Conservation (phyloP, 1,284 basidiomycete species). For the Ganoderma multipileum region DNA sequence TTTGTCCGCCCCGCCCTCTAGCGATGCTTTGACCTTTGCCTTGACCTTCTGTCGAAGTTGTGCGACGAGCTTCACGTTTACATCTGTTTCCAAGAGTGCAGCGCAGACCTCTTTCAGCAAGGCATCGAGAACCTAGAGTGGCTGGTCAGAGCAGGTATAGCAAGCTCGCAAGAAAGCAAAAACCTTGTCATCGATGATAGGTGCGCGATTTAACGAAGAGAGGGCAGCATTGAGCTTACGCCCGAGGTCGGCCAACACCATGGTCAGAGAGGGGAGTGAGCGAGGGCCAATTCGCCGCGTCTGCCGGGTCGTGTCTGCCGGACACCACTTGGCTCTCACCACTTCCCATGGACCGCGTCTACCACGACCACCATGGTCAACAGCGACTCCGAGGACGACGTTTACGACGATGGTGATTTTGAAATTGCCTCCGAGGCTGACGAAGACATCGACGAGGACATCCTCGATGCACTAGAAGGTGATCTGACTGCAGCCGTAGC, state of each 20-base stretch:
- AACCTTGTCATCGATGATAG: conserved; percentile 91
- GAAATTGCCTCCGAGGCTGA: conserved; percentile 57
- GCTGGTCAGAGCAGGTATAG: conserved; percentile 20
- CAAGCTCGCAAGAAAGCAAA: conserved; percentile 21
- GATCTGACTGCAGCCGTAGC: conserved; percentile 62
- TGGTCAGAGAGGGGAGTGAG: conserved; percentile 47
- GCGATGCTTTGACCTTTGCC: conserved; percentile 78
- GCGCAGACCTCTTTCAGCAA: conserved; percentile 95
- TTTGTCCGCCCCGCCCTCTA: conserved; percentile 79
- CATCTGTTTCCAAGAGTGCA: conserved; percentile 95
- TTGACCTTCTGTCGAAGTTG: conserved; percentile 91
- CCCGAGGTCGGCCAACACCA: conserved; percentile 98
- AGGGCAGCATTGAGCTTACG: conserved; percentile 94
- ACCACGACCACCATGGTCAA: conserved; percentile 49
- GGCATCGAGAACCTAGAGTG: conserved; percentile 84
- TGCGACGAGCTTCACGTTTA: conserved; percentile 96
- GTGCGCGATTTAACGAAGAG: conserved; percentile 86
- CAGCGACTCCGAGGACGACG: conserved; percentile 70
- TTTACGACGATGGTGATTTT: conserved; percentile 56
- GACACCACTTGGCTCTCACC: conserved; percentile 29
- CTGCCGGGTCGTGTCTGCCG: background rate
- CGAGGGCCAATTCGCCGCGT: conserved; percentile 12
- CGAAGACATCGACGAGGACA: conserved; percentile 60
- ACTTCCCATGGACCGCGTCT: conserved; percentile 22
- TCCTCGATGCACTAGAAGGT: conserved; percentile 56